These are phyloP conservation scores for Solanum corneliomulleri DNA, from an alignment of 257 asterid species.

Conservation along the genomic window DNA sequence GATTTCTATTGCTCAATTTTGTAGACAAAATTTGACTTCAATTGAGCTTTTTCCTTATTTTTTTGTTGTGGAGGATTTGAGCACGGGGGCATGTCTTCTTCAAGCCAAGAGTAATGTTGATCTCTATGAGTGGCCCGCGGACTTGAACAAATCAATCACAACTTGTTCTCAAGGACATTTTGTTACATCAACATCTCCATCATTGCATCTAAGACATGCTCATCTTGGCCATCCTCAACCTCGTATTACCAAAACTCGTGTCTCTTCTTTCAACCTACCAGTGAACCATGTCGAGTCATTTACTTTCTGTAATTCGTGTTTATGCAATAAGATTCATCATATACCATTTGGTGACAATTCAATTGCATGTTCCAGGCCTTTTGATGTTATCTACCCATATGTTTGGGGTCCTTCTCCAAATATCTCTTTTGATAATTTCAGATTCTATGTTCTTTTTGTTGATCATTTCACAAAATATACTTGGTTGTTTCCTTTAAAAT, in stretches of 20 bases:
- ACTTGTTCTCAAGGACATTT: not conserved
- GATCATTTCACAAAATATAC: not conserved
- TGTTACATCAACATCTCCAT: not conserved
- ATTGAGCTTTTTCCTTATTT: not conserved
- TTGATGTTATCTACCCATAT: not conserved
- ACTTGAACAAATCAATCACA: not conserved
- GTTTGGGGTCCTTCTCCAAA: not conserved
- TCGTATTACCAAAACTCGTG: not conserved
- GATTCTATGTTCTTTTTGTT: not conserved
- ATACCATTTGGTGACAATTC: not conserved
- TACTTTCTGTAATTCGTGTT: not conserved
- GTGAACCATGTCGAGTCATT: not conserved
- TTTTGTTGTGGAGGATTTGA: not conserved
- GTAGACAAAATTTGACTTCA: not conserved
- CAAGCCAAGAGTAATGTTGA: not conserved
- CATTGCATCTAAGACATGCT: not conserved
- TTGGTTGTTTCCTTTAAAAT: not conserved
- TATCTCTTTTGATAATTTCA: not conserved
- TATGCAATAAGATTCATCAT: not conserved
- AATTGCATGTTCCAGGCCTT: not conserved
- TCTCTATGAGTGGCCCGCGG: not conserved
- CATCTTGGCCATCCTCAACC: not conserved
- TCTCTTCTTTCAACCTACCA: not conserved
- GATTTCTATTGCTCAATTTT: not conserved
- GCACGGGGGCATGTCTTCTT: not conserved